Evolutionary conservation across 1,284 basidiomycete genomes (phyloP).

Genomic region (Tetrapyrgos nigripes): DNA sequence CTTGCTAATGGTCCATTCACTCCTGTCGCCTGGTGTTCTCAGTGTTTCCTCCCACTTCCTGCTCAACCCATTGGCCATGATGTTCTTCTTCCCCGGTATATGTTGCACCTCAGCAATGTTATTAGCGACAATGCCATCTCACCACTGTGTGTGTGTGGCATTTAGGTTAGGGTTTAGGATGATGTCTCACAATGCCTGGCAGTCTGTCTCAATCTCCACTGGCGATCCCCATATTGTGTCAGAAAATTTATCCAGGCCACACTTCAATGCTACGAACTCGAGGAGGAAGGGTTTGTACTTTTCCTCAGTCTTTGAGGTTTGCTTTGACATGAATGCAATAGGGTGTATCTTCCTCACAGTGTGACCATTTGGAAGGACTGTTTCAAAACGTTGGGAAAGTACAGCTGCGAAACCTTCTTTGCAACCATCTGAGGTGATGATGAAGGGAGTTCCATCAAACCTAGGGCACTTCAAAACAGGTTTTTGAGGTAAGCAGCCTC

Average conservation of each 20-base stretch:
- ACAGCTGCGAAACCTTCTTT: conserved; percentile 19
- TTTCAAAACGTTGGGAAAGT: conserved; percentile 14
- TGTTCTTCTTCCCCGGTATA: conserved; percentile 15
- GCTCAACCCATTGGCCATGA: conserved; percentile 17
- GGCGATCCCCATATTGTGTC: conserved; percentile 25
- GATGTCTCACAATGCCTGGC: conserved; percentile 23
- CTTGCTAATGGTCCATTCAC: conserved; percentile 33
- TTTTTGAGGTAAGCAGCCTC: conserved; percentile 15
- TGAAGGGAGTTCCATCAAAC: conserved; percentile 23
- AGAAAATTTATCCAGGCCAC: conserved; percentile 20
- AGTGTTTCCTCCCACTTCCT: conserved; percentile 1
- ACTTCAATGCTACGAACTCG: neutral
- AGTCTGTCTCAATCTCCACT: too few relatives aligned
- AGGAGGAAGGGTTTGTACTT: conserved; percentile 1
- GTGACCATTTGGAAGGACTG: neutral
- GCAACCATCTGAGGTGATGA: conserved; percentile 13
- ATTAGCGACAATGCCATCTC: conserved; percentile 16
- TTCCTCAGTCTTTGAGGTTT: neutral
- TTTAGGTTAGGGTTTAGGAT: conserved; percentile 12
- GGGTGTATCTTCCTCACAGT: neutral
- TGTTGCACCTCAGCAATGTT: conserved; percentile 18
- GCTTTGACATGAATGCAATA: neutral
- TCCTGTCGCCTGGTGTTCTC: conserved; percentile 30
- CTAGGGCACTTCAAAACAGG: conserved; percentile 17
- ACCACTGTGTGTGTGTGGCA: conserved; percentile 14